Conservation (phyloP, 371 early-diverging fungal genomes). For the Mortierella sp. region DNA sequence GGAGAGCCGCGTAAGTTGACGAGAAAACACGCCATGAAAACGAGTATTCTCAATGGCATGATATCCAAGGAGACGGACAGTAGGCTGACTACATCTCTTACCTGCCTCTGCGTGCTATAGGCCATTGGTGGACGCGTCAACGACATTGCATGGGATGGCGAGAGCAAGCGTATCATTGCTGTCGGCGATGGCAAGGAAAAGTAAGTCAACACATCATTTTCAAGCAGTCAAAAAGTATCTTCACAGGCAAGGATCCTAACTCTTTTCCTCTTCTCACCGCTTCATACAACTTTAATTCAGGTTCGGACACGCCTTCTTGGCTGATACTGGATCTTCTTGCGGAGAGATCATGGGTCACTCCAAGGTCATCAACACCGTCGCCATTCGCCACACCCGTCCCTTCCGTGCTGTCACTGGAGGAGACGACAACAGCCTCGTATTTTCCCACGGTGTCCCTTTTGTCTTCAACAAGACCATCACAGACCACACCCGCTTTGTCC, state of each 20-base stretch:
- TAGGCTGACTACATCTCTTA: neutral
- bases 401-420: conserved; percentile 94
- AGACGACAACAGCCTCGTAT: conserved; percentile 92
- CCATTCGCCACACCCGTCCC: conserved; percentile 88
- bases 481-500: conserved; percentile 91
- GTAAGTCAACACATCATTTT: conserved; percentile 40
- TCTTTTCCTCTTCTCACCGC: neutral
- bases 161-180: conserved; percentile 94
- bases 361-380: conserved; percentile 88
- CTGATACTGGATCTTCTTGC: conserved; percentile 91
- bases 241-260: neutral
- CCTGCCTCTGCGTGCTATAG: neutral
- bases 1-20: conserved; percentile 69
- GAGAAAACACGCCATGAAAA: neutral
- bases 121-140: conserved; percentile 82
- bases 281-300: conserved; percentile 51
- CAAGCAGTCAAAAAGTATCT: neutral
- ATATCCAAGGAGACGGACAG: neutral
- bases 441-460: conserved; percentile 94
- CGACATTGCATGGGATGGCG: conserved; percentile 96
- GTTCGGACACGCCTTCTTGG: conserved; percentile 91
- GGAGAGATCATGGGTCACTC: conserved; percentile 95
- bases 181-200: conserved; percentile 95
- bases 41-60: neutral
- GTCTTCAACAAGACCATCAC: conserved; percentile 78